Evolutionary conservation across 495 filamentous ascomycete species (phyloP), one percentile per base, ranked within the genome.

Genomic region (Trichoderma erinaceum): DNA sequence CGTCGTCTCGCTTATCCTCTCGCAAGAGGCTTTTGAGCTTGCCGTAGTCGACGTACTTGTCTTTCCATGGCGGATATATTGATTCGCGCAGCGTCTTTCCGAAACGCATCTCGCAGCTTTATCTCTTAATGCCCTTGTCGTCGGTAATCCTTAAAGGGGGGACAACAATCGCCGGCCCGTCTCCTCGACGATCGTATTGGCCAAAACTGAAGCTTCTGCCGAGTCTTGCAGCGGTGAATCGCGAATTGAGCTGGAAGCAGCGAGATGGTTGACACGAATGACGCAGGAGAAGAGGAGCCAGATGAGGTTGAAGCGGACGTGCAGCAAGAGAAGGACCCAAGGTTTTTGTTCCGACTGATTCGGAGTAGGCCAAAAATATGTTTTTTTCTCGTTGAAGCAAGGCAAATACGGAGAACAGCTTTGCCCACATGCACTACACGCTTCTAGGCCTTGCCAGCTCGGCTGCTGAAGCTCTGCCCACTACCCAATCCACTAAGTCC

Each of bases 21-120:
- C 91, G 87, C 52, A 99, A 80, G 48, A 99, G 85, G 67, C 84
- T 81, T 81, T 99, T 98, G 63, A 99, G 87, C 82, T 93, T 96
- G 69, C 83, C 79, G 74, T 99, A 99, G 77, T 98, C 95, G 72
- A 99, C 92, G 80, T 99, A 99, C 69, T 94, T 85, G 71, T 88
- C 89, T 74, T 87, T 88, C 96, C 96, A 99, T 70, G 96, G 94
- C 66, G 87, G 79, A 75, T 99, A 95, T 69, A 91, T 84, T 13
- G 91, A 88, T 69, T 85, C 85, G 64, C 86, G 85, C 52, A 99
- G 86, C 29, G 91, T 96, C 80, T 86, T 92, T 52, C 93, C 95
- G 82, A 97, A 99, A 69, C 90, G 88, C 95, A 99, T 99, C 64
- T 43, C 85, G 73, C 58, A 21, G 41, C 27, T n/a, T 27, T 38